Evolutionary conservation across 495 filamentous ascomycete species (phyloP).

Genomic region (Neurospora intermedia): DNA sequence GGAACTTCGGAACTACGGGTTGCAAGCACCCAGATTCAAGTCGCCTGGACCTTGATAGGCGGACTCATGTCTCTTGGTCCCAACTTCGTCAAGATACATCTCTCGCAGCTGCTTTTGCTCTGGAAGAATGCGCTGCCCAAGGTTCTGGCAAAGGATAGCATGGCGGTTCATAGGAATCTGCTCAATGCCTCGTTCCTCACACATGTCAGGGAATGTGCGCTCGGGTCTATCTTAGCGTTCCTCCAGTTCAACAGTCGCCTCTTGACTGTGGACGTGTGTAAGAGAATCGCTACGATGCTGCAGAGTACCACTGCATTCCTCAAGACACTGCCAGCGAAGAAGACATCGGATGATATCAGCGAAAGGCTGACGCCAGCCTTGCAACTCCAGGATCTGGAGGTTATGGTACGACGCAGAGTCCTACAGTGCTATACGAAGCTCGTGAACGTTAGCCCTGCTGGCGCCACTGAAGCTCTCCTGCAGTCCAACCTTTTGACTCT

Average conservation of each 20-base stretch:
- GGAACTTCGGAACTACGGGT: slow-evolving; percentile 83
- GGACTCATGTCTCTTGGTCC: slow-evolving; percentile 93
- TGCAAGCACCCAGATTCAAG: slow-evolving; percentile 89
- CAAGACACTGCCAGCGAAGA: slow-evolving; percentile 69
- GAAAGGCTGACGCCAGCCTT: slow-evolving; percentile 78
- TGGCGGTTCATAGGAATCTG: slow-evolving; percentile 60
- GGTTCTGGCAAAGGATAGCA: slow-evolving; percentile 79
- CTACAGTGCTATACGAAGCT: slow-evolving; percentile 90
- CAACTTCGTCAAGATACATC: slow-evolving; percentile 97
- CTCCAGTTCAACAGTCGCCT: slow-evolving; percentile 88
- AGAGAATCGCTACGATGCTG: slow-evolving; percentile 84
- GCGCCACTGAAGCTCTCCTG: slow-evolving; percentile 69
- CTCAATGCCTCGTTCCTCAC: slow-evolving; percentile 87
- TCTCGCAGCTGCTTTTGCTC: slow-evolving; percentile 87
- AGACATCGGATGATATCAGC: slow-evolving; percentile 76
- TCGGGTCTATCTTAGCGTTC: slow-evolving; percentile 85
- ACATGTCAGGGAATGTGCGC: slow-evolving; percentile 89
- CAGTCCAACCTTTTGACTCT: slow-evolving; percentile 92
- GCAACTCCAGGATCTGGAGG: slow-evolving; percentile 81
- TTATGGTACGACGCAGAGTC: slow-evolving; percentile 88
- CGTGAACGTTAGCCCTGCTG: slow-evolving; percentile 71
- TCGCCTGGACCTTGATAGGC: slow-evolving; percentile 95
- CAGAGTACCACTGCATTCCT: slow-evolving; percentile 88
- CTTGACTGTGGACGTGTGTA: slow-evolving; percentile 89
- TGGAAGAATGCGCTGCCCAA: slow-evolving; percentile 98